phyloP scores from a whole-genome alignment of 2,329 filamentous ascomycete genomes.

The Pseudocercospora fuligena region DNA sequence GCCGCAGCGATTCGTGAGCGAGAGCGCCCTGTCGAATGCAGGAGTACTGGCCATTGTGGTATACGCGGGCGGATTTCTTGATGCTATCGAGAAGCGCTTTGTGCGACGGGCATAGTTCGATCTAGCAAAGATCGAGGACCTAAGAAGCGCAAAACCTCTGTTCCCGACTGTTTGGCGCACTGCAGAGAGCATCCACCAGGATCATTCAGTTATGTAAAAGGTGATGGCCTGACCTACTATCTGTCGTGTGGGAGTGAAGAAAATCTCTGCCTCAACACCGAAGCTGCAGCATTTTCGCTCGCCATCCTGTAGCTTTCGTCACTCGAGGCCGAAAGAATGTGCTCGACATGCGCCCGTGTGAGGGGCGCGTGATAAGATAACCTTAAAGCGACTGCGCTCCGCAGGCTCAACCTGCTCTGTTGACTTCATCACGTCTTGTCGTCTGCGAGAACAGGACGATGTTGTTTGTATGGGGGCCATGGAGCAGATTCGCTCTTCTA shows the following conservation, averaged over 20 bases:
- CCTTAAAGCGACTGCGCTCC: conserved; percentile 1
- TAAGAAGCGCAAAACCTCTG: conserved; percentile 1
- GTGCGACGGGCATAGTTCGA: conserved; percentile 3
- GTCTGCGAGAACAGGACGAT: not conserved
- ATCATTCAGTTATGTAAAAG: conserved; percentile 8
- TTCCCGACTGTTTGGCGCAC: not conserved
- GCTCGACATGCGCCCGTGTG: not conserved
- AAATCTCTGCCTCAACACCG: not conserved
- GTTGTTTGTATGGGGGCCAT: not conserved
- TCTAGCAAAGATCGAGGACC: not conserved
- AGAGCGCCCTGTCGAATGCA: conserved; percentile 28
- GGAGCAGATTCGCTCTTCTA: not conserved
- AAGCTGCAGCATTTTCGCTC: conserved; percentile 1
- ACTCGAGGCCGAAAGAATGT: not conserved
- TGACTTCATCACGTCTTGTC: not conserved
- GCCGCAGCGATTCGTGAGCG: conserved; percentile 57
- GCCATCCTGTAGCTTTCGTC: not conserved
- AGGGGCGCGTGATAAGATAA: conserved; percentile 2
- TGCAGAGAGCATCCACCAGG: not conserved
- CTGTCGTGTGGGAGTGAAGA: not conserved
- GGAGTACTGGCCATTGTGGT: conserved; percentile 29
- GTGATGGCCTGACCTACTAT: not conserved
- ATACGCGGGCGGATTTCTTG: not conserved
- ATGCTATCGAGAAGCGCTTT: not conserved
- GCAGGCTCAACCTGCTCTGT: not conserved